Evolutionary conservation across 352 stramenopile species (phyloP), one percentile per base, ranked within the genome.

Genomic region (Elongisporangium prolatum): DNA sequence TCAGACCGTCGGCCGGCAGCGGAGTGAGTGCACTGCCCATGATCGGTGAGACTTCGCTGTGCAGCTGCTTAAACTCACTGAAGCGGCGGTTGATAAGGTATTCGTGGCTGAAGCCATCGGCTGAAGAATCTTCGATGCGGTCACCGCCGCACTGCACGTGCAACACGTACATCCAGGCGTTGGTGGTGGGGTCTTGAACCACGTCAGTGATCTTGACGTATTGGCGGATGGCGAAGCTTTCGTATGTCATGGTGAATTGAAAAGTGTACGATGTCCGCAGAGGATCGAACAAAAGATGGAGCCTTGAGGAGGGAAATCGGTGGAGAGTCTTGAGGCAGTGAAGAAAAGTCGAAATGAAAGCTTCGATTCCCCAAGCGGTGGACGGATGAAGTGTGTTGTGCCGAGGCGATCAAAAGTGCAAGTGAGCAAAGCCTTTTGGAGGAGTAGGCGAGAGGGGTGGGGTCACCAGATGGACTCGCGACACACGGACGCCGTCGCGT

Each of bases 41-140:
- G 55, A 88, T 60, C 8, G 75, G 72, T 50, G 68, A 57, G 21
- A 90, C 59, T 11, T 64, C 65, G n/a, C 68, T 62, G 67, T 90
- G 77, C 25, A 90, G 77, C 54, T 80, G 72, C 71, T 90, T 90
- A 60, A 90, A 90, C 57, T 90, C 80, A 52, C 74, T 81, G 64
- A 90, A 90, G 57, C 80, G 81, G 24, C 80, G 77, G 51, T 68
- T 78, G 55, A 90, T 80, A 11, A 77, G 59, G 68, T 90, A 88
- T 59, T 84, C 70, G 76, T 88, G 72, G 54, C 69, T 64, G 61
- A 84, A 84, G 52, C 74, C 74, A 11, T 69, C 58, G 51, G 34
- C 60, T 18, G 38, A 56, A 22, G 37, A 64, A 25, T 65, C 63
- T 25, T 63, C 58, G 48, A 38, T 59, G n/a, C 59, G 58, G 25